Conservation (phyloP, 805 yeast genomes). For the Cyberlindnera misumaiensis region DNA sequence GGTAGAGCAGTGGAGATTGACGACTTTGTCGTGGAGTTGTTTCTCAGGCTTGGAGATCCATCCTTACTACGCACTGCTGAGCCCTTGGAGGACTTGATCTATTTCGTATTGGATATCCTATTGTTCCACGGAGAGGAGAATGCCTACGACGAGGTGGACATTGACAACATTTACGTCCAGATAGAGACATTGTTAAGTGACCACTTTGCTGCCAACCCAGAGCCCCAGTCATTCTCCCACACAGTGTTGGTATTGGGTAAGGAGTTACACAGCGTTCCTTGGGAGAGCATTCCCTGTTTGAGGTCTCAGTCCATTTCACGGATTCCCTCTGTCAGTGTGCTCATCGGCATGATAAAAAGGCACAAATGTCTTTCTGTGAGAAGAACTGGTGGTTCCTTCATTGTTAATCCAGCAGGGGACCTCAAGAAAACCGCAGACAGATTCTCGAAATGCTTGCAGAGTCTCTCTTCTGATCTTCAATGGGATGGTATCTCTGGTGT, state of each 20-base stretch:
- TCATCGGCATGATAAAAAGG: slow-evolving; percentile 32
- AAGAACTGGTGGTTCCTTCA: slow-evolving; percentile 40
- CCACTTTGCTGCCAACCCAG: slow-evolving; percentile 18
- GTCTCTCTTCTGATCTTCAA: slow-evolving; percentile 21
- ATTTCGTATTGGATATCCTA: slow-evolving; percentile 53
- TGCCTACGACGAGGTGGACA: slow-evolving; percentile 59
- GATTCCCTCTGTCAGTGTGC: slow-evolving; percentile 56
- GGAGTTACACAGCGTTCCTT: slow-evolving; percentile 66
- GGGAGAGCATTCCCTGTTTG: slow-evolving; percentile 75
- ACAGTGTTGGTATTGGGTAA: slow-evolving; percentile 65
- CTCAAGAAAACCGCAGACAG: slow-evolving; percentile 56
- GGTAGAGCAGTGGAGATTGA: slow-evolving; percentile 29
- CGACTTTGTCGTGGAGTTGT: slow-evolving; percentile 42
- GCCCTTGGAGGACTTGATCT: slow-evolving; percentile 55
- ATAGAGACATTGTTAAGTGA: slow-evolving; percentile 40
- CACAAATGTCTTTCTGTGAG: slow-evolving; percentile 15
- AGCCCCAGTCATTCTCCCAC: slow-evolving; percentile 34
- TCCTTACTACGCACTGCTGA: slow-evolving; percentile 27
- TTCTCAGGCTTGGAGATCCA: slow-evolving; percentile 40
- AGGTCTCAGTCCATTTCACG: slow-evolving; percentile 55
- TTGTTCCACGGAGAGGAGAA: slow-evolving; percentile 57
- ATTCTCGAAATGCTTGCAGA: slow-evolving; percentile 39
- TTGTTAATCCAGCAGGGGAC: slow-evolving; percentile 83
- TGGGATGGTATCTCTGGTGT: slow-evolving; percentile 52
- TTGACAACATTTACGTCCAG: slow-evolving; percentile 47